Percentiles rank a stretch among this genome's conserved stretches.
Evolutionary conservation across 2,329 filamentous ascomycete genomes (phyloP).

Genomic region (Xylariaceae sp.): DNA sequence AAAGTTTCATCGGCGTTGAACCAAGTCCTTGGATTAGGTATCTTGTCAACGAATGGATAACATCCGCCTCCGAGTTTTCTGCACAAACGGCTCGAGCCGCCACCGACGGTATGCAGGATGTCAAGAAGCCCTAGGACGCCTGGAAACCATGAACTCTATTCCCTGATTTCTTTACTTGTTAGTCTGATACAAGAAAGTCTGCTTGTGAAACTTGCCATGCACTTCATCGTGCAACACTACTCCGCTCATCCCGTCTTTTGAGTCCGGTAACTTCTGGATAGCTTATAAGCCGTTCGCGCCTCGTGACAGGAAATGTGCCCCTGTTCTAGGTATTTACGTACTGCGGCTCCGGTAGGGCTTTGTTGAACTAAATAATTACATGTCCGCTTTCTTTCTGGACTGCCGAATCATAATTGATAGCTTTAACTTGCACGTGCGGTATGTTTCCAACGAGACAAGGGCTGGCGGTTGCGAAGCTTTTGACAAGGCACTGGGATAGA

Average conservation of each 20-base stretch:
- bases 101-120: background rate
- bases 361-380: no score
- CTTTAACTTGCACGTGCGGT: background rate
- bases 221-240: background rate
- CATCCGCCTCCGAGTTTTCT: no score
- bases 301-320: background rate
- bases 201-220: background rate
- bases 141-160: background rate
- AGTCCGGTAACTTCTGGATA: background rate
- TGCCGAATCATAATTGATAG: background rate
- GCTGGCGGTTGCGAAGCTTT: no score
- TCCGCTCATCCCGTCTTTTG: background rate
- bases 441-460: background rate
- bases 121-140: background rate
- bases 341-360: no score
- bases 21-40: background rate
- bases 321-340: background rate
- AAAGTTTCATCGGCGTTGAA: no score
- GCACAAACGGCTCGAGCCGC: background rate
- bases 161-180: background rate
- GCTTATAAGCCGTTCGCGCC: background rate
- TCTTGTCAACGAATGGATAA: background rate
- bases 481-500: no score
- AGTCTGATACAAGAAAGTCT: background rate
- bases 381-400: background rate